Evolutionary conservation across 1,284 basidiomycete genomes (phyloP), one percentile per base, ranked within the genome.

Genomic region (Macrocystidia cucumis): DNA sequence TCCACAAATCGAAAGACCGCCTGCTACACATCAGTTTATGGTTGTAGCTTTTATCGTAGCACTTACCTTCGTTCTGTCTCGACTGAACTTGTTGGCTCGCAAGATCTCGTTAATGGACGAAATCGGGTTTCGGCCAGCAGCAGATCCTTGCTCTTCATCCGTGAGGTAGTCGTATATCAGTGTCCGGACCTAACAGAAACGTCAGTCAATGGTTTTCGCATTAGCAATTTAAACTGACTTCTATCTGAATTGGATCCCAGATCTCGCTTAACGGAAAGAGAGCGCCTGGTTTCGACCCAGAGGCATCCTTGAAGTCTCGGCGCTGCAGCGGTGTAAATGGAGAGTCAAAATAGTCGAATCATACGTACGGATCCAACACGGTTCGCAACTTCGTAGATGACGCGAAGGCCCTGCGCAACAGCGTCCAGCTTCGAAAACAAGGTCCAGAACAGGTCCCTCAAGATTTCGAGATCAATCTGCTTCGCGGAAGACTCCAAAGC

Each of bases 371-470:
- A 84, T 46, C 86, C 84, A 41, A 96, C 90, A 41, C 90, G 76
- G 49, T 79, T 84, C 1, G 88, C 73, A 1, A 98, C 88, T 56
- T 98, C 96, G 51, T 87, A 92, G 1, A 96, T 74, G 2, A 97
- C 86, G 31, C 93, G 69, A 46, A 98, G 69, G 6, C 92, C 90
- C 57, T 98, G 93, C 22, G 89, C 72, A n/a, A 98, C 87, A 13
- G 96, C 96, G 50, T 93, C 85, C 35, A 99, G 59, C 59, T 99
- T 99, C 4, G 92, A 96, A 55, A 91, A 99, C 11, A 97, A 58
- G 3, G 96, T 98, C 93, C 95, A 98, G 59, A 98, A 98, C 23
- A 99, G 69, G 59, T 98, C 96, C 41, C 72, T 74, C 35, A 98
- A 58, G n/a, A 86, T 78, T 48, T 93, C 87, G 43, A 90, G 82